Base-by-base conservation (phyloP, 257 asterid species). In the Plantago elongata region DNA sequence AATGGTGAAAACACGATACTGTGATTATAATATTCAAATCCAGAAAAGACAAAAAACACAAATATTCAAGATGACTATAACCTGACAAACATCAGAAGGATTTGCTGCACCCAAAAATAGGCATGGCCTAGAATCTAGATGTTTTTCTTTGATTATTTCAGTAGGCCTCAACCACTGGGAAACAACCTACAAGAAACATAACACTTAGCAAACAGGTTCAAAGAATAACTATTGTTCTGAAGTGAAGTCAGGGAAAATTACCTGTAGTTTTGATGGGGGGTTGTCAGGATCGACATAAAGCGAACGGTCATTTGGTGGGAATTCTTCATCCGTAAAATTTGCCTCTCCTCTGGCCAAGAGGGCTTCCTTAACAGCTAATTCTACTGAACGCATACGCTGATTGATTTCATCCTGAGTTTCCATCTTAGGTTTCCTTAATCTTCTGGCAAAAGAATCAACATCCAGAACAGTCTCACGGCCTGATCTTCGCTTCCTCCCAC, bases 81-180 rank as follows among this genome's bases (percentile, higher is more conserved):
- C 99, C 99, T 93, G 99, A 66, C 99, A 89, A 82, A 93, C 99
- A 79, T 93, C 99, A 62, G 97, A 89, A 67, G 99, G 94, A 72
- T 89, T 87, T 67, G 99, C 91, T 55, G 78, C 72, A 67, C 95
- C 96, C 0, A 88, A 78, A 79, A 89, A 89, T 75, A 93, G 76
- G 82, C 95, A 87, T 18, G 99, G 99, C 69, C 49, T 72, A 63
- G 74, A 77, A 79, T 77, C 91, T 47, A 87, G 71, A 70, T 84
- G 91, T 73, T 77, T 89, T 67, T 82, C 93, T 81, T 77, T 84
- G 62, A 89, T 82, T 58, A 93, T 83, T 64, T 93, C 96, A 67
- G 67, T 75, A 10, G 99, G 99, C 73, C 97, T 87, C 96, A 82
- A 78, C 99, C 99, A 93, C 42, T 82, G 80, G 55, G 95, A 78